phyloP scores from a whole-genome alignment of 192 early-diverging fungal species.

The Ambispora gerdemannii region DNA sequence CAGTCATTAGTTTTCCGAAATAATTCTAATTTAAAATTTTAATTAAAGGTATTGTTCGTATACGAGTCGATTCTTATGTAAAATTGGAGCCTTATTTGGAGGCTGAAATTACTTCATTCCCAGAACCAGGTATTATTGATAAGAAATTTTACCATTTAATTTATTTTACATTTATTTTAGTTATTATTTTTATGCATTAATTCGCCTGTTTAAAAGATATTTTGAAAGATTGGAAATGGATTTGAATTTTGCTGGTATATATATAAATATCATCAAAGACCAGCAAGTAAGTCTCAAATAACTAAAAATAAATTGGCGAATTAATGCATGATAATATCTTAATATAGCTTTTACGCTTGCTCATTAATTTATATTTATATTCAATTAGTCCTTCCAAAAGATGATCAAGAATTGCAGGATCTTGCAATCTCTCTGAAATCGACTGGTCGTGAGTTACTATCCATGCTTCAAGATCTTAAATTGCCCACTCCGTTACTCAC shows the following conservation, averaged over 20 bases:
- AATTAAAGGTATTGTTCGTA: constrained; percentile 52
- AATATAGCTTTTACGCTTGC: not conserved
- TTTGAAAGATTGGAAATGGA: no score
- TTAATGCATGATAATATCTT: not conserved
- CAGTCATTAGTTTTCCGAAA: not conserved
- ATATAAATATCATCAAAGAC: no score
- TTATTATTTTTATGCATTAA: no score
- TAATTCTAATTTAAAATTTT: not conserved
- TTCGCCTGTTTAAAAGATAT: no score
- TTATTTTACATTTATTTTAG: no score
- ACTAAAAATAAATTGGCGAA: no score
- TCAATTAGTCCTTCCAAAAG: constrained; percentile 37
- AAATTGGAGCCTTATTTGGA: constrained; percentile 50
- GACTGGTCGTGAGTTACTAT: constrained; percentile 46
- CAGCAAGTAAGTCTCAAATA: no score
- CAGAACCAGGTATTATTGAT: constrained; percentile 35
- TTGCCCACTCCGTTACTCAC: constrained; percentile 60
- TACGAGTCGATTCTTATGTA: constrained; percentile 49
- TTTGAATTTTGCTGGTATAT: no score
- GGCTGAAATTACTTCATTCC: constrained; percentile 48
- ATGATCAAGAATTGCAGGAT: constrained; percentile 55
- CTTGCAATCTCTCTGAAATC: constrained; percentile 52
- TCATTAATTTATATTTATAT: no score
- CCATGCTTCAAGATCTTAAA: constrained; percentile 59
- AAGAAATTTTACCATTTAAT: no score